These are phyloP conservation scores for Aegle marmelos DNA, from an alignment of 345 rosid species.

Conservation along the genomic window DNA sequence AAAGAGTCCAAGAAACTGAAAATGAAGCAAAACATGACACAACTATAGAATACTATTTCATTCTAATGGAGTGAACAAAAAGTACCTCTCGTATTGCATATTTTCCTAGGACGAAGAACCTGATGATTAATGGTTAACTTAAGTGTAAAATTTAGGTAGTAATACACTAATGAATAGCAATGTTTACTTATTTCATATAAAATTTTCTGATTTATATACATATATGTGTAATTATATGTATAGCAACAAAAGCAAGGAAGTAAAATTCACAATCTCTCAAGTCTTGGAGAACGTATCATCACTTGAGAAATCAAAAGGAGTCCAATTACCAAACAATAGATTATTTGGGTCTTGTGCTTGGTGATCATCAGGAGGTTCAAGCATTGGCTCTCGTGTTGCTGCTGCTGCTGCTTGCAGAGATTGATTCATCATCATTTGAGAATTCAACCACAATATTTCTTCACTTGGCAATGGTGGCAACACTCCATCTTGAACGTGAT, in stretches of 20 bases:
- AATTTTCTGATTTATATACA: not conserved
- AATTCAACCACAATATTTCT: conserved; percentile 29
- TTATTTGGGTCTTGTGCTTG: conserved; percentile 29
- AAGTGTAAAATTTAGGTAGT: not conserved
- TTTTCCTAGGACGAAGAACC: not conserved
- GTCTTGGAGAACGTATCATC: conserved; percentile 33
- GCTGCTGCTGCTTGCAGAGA: conserved; percentile 11
- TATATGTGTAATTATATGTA: not conserved
- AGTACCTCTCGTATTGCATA: not conserved
- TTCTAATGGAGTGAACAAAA: not conserved
- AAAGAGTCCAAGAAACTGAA: not conserved
- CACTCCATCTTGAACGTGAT: conserved; percentile 4
- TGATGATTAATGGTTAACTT: not conserved
- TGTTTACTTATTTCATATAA: not conserved
- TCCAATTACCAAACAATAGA: conserved; percentile 38
- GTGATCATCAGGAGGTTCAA: conserved; percentile 30
- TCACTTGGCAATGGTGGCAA: conserved; percentile 50
- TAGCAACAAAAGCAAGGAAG: not conserved
- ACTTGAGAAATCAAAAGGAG: conserved; percentile 38
- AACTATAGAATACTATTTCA: not conserved
- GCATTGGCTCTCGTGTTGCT: conserved; percentile 20
- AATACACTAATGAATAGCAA: not conserved
- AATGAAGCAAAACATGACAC: not conserved
- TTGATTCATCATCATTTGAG: conserved; percentile 20
- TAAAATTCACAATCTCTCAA: conserved; percentile 8